Base-by-base conservation (phyloP, 768 basidiomycete genomes). In the Tremella yokohamensis region DNA sequence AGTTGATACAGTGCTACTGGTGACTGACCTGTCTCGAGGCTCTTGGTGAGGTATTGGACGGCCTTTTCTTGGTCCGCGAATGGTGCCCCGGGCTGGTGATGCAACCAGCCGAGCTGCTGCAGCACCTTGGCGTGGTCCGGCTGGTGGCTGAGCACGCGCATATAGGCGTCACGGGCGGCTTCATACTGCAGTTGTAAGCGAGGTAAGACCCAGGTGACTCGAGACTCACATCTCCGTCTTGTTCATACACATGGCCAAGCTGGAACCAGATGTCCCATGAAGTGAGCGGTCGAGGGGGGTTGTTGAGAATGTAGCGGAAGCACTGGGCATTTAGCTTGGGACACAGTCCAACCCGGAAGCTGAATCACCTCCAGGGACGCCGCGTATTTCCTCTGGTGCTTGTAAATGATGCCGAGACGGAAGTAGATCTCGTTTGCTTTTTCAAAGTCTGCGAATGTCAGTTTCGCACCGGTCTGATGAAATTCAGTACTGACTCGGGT, bases 221-320 rank as follows among this genome's bases (percentile, higher is more conserved):
- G 34, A 12, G 40, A 79, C 84, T 78, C 74, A 93, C 93, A 75
- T 98, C 92, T 78, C 91, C 88, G 77, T 94, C 90, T 73, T 96
- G 93, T 77, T 98, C 96, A 69, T 89, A 91, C 18, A 98, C 94
- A 72, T 98, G 96, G 1, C 96, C 96, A 60, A 99, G 96, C 79
- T 99, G 96, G 84, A 98, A 98, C 92, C 93, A 98, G 63, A 99
- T 98, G 67, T 99, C 96, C 56, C 91, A 89, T 67, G 93, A 89
- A 15, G 93, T 94, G 29, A 99, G 85, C 1, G 96, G 96, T 63
- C 85, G 87, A 34, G 94, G 96, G 2, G 96, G 96, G 71, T 89
- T 93, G 61, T 89, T 88, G 53, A 98, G 85, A 63, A 99, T 98
- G 73, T 89, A 89, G 72, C 93, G 89, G 80, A 98, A 98, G 79